phyloP scores from a whole-genome alignment of 2,329 filamentous ascomycete genomes.

The Monosporascus cannonballus region DNA sequence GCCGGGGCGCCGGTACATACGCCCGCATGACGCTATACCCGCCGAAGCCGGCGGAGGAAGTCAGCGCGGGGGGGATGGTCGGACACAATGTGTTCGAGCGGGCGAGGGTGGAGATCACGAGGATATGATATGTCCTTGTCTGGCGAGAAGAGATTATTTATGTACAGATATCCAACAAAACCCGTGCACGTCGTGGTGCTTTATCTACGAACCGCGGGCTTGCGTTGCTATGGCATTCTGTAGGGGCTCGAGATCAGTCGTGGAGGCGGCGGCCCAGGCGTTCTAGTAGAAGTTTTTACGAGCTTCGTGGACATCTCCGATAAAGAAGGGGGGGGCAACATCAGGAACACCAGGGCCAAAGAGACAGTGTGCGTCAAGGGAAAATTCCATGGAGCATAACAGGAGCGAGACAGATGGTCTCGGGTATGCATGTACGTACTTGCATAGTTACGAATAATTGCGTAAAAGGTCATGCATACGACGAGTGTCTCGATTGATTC shows the following conservation, averaged over 20 bases:
- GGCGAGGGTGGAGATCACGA: constrained; percentile 79
- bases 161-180: constrained; percentile 7
- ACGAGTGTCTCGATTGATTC: constrained; percentile 6
- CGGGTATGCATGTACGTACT: background rate
- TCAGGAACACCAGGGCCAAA: background rate
- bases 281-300: no score
- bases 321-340: background rate
- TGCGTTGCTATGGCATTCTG: no score
- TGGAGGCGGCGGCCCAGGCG: no score
- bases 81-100: constrained; percentile 75
- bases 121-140: constrained; percentile 46
- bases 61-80: constrained; percentile 49
- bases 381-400: no score
- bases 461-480: constrained; percentile 12
- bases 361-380: no score
- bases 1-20: constrained; percentile 78
- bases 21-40: constrained; percentile 72
- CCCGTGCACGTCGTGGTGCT: no score
- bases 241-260: no score
- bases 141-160: background rate
- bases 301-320: background rate
- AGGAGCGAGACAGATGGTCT: no score
- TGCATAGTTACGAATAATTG: constrained; percentile 6
- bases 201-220: no score
- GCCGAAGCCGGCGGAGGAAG: constrained; percentile 51